Evolutionary conservation across 805 yeast species (phyloP), one percentile per base, ranked within the genome.

Genomic region (Starmera dryadoides): DNA sequence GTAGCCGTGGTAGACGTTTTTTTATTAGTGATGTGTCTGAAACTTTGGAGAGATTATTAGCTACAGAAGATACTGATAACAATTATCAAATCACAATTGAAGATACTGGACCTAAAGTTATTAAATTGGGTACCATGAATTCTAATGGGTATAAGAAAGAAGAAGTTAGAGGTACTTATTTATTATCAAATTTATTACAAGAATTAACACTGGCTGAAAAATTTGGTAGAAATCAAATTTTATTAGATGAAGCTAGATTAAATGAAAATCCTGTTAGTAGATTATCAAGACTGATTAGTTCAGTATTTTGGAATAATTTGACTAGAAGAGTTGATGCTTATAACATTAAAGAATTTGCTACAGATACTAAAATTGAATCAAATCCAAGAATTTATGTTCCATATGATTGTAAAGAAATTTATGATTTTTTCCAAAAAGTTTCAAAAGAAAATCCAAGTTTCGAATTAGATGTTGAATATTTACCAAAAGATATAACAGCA

Each of bases 211-310:
- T 87, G 44, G 96, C 96, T 12, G 77, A 84, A 55, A 66, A 83
- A 41, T 75, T 79, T 57, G 95, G 95, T 8, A 71, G 91, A 45
- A 79, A 77, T 45, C 83, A 79, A 53, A 78, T 87, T 69, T 68
- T 85, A 36, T 61, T 88, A 43, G 96, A 87, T 58, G 96, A 88
- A 57, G 82, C 80, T 8, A 63, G 95, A 44, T 69, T 89, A 42
- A 83, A 77, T 55, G 96, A 88, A 60, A 86, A 86, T 54, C 97
- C 97, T 0, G 95, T 87, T 6, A 71, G 70, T 40, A 69, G 96
- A 42, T 69, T 88, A 58, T 69, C 75, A 29, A 68, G 96, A 45
- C 68, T 88, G 44, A 87, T 88, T 40, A 60, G 78, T 4, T 78
- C 80, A 9, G 81, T 77, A 48, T 88, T 88, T 59, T 88, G 97